Evolutionary conservation across 2,329 filamentous ascomycete species (phyloP).

Genomic region (Phyllachora maydis): DNA sequence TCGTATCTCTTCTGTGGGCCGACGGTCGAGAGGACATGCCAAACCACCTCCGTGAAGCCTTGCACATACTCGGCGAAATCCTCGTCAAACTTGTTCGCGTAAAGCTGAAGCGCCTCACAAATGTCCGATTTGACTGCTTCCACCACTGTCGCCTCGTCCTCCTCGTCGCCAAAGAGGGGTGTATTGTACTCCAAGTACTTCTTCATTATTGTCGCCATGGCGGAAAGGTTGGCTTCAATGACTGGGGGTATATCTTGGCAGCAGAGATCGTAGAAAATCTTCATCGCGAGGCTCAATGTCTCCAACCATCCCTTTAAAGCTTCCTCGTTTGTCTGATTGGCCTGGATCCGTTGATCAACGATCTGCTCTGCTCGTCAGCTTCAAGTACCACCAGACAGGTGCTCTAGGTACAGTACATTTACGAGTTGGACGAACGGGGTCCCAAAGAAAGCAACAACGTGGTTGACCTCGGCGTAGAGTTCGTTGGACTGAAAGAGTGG

Average conservation of each 20-base stretch:
- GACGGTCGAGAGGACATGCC: slow-evolving; percentile 74
- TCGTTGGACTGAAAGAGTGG: slow-evolving; percentile 86
- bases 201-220: slow-evolving; percentile 61
- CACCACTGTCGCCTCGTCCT: slow-evolving; percentile 75
- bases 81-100: slow-evolving; percentile 88
- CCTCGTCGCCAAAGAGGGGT: slow-evolving; percentile 59
- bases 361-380: too few relatives aligned
- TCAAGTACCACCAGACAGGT: too few relatives aligned
- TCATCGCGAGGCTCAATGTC: slow-evolving; percentile 71
- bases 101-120: slow-evolving; percentile 76
- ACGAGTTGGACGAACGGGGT: slow-evolving; percentile 47
- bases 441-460: slow-evolving; percentile 75
- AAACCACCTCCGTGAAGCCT: slow-evolving; percentile 76
- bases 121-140: slow-evolving; percentile 87
- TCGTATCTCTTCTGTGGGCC: slow-evolving; percentile 86
- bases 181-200: slow-evolving; percentile 90
- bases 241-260: slow-evolving; percentile 88
- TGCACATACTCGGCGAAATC: slow-evolving; percentile 66
- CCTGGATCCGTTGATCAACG: slow-evolving; percentile 51
- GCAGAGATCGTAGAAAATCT: slow-evolving; percentile 91
- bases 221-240: slow-evolving; percentile 72
- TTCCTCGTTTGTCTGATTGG: slow-evolving; percentile 55
- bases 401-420: too few relatives aligned
- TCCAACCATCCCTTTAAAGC: slow-evolving; percentile 61
- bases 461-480: slow-evolving; percentile 87